Conservation (phyloP, 768 basidiomycete genomes). For the Tricholoma terreum region DNA sequence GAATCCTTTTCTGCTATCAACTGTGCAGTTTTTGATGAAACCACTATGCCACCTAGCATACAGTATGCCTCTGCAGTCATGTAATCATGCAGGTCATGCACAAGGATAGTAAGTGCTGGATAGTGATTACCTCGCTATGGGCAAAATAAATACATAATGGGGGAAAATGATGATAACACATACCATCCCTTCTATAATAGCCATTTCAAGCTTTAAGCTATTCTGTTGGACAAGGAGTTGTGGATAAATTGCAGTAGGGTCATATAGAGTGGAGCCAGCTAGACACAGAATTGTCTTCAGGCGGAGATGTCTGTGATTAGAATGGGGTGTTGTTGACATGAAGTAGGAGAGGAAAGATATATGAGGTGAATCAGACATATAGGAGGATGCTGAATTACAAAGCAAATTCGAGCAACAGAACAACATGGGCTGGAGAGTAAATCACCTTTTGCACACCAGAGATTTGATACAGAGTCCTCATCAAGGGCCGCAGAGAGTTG, state of each 20-base stretch:
- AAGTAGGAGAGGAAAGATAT: conserved; percentile 71
- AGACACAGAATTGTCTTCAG: conserved; percentile 79
- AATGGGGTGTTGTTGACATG: conserved; percentile 78
- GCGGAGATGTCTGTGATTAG: conserved; percentile 65
- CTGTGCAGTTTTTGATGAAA: conserved; percentile 57
- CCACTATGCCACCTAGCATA: conserved; percentile 70
- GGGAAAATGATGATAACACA: neutral
- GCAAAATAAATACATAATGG: neutral
- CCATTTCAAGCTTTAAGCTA: conserved; percentile 66
- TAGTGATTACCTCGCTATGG: conserved; percentile 53
- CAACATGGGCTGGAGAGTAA: neutral
- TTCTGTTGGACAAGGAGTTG: conserved; percentile 47
- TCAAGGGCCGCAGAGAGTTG: conserved; percentile 48
- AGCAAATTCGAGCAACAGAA: neutral
- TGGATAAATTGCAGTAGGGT: conserved; percentile 44
- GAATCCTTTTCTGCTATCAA: conserved; percentile 43
- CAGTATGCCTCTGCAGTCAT: conserved; percentile 86
- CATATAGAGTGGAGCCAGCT: conserved; percentile 71
- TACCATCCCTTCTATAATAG: conserved; percentile 80
- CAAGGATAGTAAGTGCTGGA: conserved; percentile 63
- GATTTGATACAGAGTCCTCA: conserved; percentile 51
- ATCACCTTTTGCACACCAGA: conserved; percentile 69
- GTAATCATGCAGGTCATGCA: conserved; percentile 66
- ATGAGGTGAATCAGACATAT: conserved; percentile 38
- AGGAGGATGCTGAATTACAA: conserved; percentile 44